Conservation (phyloP, 2,329 filamentous ascomycete genomes). For the Scopulariopsis brevicaulis region DNA sequence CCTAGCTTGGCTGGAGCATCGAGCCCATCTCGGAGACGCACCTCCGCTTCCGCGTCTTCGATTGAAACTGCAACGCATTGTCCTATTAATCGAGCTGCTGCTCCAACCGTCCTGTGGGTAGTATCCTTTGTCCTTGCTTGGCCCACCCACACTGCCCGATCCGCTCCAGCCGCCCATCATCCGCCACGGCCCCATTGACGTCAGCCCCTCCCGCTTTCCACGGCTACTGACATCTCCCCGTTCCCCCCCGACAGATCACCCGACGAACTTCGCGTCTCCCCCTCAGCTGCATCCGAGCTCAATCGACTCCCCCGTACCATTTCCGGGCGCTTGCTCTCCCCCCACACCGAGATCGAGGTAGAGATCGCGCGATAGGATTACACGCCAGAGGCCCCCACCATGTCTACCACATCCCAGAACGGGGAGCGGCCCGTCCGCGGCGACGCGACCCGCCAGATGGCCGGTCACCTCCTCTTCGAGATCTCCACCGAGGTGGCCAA, state of each 20-base stretch:
- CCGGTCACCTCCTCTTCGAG: conserved; percentile 94
- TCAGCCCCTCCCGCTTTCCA: background rate
- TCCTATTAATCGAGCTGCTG: background rate
- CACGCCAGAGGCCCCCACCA: background rate
- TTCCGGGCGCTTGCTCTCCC: background rate
- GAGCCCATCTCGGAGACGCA: background rate
- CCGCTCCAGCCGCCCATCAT: background rate
- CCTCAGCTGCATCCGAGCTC: background rate
- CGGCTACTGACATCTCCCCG: background rate
- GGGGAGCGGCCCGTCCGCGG: background rate
- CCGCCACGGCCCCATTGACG: background rate
- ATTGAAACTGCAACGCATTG: background rate
- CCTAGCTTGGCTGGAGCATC: background rate
- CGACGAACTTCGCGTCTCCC: background rate
- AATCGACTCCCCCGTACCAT: background rate
- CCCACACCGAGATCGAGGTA: background rate
- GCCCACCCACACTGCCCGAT: background rate
- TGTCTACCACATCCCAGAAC: background rate
- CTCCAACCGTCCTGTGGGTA: background rate
- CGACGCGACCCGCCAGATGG: conserved; percentile 54
- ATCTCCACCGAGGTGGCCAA: conserved; percentile 95
- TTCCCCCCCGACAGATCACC: background rate
- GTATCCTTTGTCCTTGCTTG: background rate
- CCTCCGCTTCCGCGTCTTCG: background rate
- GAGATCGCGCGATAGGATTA: background rate